Evolutionary conservation across 2,329 filamentous ascomycete genomes (phyloP).

Genomic region (Ampelomyces quisqualis): DNA sequence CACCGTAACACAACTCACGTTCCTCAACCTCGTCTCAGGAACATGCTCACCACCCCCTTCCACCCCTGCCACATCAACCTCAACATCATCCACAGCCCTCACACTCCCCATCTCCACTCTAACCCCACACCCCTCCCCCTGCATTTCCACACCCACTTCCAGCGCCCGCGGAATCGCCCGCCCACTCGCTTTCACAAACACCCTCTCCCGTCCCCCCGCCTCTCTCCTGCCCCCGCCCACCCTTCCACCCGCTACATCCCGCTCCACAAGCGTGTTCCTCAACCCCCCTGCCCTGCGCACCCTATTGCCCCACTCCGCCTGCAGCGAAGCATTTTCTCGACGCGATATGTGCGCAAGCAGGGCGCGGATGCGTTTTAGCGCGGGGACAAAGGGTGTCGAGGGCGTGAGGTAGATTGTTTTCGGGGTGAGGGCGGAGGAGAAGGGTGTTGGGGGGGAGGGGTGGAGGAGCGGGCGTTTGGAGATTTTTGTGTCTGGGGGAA

Average conservation of each 20-base stretch:
- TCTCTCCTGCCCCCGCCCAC: neutral
- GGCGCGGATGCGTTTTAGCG: constrained; percentile 65
- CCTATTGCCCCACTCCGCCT: neutral
- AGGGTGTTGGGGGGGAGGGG: constrained; percentile 56
- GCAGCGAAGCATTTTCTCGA: too few relatives aligned
- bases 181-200: constrained; percentile 65
- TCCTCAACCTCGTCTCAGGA: constrained; percentile 46
- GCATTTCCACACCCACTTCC: constrained; percentile 65
- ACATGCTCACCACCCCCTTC: constrained; percentile 33
- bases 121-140: constrained; percentile 59
- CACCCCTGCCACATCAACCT: constrained; percentile 36
- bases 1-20: constrained; percentile 36
- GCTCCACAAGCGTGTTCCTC: constrained; percentile 35
- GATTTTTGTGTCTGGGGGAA: constrained; percentile 48
- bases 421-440: constrained; percentile 49
- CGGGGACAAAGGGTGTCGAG: constrained; percentile 66
- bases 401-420: constrained; percentile 68
- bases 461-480: constrained; percentile 61
- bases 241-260: constrained; percentile 25
- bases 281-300: constrained; percentile 8
- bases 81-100: constrained; percentile 67
- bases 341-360: constrained; percentile 60
- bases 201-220: constrained; percentile 50
- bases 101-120: constrained; percentile 63
- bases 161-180: constrained; percentile 65